Evolutionary conservation across 139 green algal species (phyloP), one percentile per base, ranked within the genome.

Genomic region (Chlorella sp.): DNA sequence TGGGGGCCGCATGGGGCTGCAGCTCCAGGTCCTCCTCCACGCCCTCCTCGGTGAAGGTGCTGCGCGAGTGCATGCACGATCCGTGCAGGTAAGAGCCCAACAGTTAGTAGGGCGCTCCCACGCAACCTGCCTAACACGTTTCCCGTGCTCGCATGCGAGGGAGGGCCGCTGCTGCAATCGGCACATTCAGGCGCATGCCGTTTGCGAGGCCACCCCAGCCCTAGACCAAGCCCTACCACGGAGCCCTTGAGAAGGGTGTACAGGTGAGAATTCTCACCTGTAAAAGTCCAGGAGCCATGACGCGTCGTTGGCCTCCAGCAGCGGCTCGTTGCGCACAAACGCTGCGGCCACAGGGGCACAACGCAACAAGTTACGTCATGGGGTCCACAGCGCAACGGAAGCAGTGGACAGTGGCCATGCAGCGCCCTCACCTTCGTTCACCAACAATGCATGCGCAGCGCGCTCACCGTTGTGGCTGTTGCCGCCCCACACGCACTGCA

Each of bases 271-370:
- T 31, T 22, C 71, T 32, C 34, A 80, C 75, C 62, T 70, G 78
- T 92, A 92, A 67, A 92, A 91, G 67, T 90, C 76, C 3, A 92
- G 79, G 36, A 92, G 80, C 83, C 81, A 91, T 60, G 83, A 71
- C 23, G 87, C 86, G 32, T 92, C 66, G 66, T 90, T 80, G 26
- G 73, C 72, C 76, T 85, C 80, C 0, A 67, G 66, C 0, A 76
- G 80, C 1, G 65, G 51, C 36, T 79, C 80, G 50, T 85, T 83
- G 50, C 78, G 74, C 31, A 91, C 67, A 42, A 88, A 91, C 0
- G 84, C 79, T 84, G 75, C 70, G 62, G 27, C n/a, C 4, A 10
- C 17, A 64, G 59, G 24, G 59, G 24, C 59, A 64, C 6, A 29
- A 64, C 17, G 59, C 5, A 64, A 64, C 14, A 29, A n/a, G n/a